These are phyloP conservation scores for Claviceps paspali DNA, from an alignment of 2,329 filamentous ascomycete species.

Conservation along the genomic window DNA sequence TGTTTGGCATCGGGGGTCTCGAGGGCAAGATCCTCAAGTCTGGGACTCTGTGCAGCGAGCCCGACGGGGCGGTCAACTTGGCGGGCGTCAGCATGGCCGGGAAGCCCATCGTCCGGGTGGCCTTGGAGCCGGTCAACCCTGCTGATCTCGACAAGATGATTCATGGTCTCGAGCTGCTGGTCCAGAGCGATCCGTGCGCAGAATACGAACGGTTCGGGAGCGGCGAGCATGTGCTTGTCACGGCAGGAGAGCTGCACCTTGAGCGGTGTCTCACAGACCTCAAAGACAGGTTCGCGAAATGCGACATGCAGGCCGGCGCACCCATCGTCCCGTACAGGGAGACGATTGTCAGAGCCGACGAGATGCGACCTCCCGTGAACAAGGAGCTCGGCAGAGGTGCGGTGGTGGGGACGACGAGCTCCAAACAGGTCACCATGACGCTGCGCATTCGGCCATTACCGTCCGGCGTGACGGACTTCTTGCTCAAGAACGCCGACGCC, in stretches of 20 bases:
- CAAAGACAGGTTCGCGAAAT: conserved; percentile 79
- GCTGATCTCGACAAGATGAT: conserved; percentile 93
- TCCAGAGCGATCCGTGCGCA: conserved; percentile 90
- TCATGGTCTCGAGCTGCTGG: conserved; percentile 66
- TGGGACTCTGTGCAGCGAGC: conserved; percentile 77
- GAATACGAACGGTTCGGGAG: conserved; percentile 87
- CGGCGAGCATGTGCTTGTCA: conserved; percentile 88
- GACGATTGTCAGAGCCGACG: conserved; percentile 71
- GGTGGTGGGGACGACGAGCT: conserved; percentile 60
- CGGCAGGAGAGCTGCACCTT: conserved; percentile 85
- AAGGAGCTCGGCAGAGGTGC: conserved; percentile 75
- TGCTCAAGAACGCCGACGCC: conserved; percentile 62
- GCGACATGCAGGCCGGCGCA: conserved; percentile 85
- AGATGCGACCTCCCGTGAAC: conserved; percentile 83
- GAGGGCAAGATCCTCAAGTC: conserved; percentile 93
- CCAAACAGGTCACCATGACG: conserved; percentile 69
- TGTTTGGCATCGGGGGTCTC: conserved; percentile 87
- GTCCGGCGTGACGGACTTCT: conserved; percentile 63
- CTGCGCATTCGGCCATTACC: conserved; percentile 70
- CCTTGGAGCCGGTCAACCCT: conserved; percentile 84
- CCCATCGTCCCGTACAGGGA: conserved; percentile 94
- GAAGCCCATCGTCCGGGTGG: conserved; percentile 87
- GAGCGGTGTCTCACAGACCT: conserved; percentile 90
- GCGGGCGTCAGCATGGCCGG: conserved; percentile 68
- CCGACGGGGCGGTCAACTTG: conserved; percentile 77